A percentile compares a stretch with the other conserved stretches of the same genome.
These are phyloP conservation scores for Diaporthe ampelina DNA, from an alignment of 2,329 filamentous ascomycete genomes.

Conservation along the genomic window DNA sequence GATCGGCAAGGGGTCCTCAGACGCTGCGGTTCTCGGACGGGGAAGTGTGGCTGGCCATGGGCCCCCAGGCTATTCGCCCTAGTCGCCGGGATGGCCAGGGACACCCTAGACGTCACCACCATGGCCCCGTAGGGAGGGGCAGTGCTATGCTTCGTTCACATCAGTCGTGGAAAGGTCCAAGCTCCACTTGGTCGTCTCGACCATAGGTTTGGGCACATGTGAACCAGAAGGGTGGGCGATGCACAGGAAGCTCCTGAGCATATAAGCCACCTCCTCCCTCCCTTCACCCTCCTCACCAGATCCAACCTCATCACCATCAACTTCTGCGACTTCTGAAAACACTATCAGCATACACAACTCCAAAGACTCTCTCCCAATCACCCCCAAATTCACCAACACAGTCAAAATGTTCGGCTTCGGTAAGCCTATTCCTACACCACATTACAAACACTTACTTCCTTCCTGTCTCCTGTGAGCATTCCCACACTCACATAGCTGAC, in stretches of 20 bases:
- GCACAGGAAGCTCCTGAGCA: constrained; percentile 24
- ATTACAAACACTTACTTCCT: not conserved
- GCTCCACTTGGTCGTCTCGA: constrained; percentile 38
- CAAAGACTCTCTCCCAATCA: not conserved
- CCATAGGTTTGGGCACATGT: constrained; percentile 28
- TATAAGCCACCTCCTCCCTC: constrained; percentile 38
- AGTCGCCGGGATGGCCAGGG: constrained; percentile 25
- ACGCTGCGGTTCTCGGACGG: constrained; percentile 20
- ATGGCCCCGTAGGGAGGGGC: constrained; percentile 33
- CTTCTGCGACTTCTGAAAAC: constrained; percentile 1
- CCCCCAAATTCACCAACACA: not conserved
- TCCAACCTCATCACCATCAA: constrained; percentile 28
- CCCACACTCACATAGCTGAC: not conserved
- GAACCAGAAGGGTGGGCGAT: not conserved
- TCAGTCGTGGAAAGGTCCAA: constrained; percentile 3
- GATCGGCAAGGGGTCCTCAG: constrained; percentile 31
- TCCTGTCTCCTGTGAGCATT: not conserved
- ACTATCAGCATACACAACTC: not conserved
- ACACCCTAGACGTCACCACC: constrained; percentile 33
- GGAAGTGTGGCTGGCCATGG: constrained; percentile 25
- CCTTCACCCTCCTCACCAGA: not conserved
- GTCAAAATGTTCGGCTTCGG: constrained; percentile 44
- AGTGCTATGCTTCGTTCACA: constrained; percentile 33
- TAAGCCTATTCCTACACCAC: constrained; percentile 26
- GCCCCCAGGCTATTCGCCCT: not conserved